Evolutionary conservation across 2,329 filamentous ascomycete species (phyloP).

Genomic region (Fusarium torulosum): DNA sequence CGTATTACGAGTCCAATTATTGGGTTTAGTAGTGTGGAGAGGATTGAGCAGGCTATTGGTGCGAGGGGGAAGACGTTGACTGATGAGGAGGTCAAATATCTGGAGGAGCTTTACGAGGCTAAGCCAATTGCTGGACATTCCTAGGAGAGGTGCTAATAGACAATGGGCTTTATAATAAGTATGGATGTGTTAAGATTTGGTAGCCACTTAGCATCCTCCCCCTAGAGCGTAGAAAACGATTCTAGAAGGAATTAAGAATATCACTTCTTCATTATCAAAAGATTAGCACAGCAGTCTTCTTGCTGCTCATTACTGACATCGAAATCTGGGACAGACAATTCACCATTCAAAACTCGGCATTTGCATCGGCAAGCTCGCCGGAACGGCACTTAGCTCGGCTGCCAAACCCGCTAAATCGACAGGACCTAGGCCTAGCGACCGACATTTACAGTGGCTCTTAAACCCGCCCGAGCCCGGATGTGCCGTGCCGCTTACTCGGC

Average conservation of each 20-base stretch:
- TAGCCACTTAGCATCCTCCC: no score
- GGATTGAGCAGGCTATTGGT: conserved; percentile 35
- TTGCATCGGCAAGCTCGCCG: conserved; percentile 17
- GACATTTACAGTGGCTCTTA: neutral
- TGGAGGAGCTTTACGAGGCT: conserved; percentile 35
- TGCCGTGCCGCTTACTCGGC: no score
- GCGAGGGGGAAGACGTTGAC: conserved; percentile 22
- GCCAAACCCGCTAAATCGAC: neutral
- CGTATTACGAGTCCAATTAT: conserved; percentile 31
- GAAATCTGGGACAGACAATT: no score
- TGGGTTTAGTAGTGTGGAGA: conserved; percentile 35
- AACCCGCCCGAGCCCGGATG: neutral
- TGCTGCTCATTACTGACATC: no score
- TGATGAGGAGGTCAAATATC: conserved; percentile 21
- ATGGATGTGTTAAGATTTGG: no score
- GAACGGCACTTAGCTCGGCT: conserved; percentile 23
- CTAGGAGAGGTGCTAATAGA: neutral
- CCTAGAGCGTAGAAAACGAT: no score
- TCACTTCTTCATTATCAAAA: no score
- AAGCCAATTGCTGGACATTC: conserved; percentile 29
- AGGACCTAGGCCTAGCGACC: no score
- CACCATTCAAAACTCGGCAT: conserved; percentile 7
- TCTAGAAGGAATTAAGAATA: no score
- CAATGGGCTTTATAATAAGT: no score
- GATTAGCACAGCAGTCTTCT: no score